Evolutionary conservation across 768 basidiomycete species (phyloP).

Genomic region (Scleroderma bovista): DNA sequence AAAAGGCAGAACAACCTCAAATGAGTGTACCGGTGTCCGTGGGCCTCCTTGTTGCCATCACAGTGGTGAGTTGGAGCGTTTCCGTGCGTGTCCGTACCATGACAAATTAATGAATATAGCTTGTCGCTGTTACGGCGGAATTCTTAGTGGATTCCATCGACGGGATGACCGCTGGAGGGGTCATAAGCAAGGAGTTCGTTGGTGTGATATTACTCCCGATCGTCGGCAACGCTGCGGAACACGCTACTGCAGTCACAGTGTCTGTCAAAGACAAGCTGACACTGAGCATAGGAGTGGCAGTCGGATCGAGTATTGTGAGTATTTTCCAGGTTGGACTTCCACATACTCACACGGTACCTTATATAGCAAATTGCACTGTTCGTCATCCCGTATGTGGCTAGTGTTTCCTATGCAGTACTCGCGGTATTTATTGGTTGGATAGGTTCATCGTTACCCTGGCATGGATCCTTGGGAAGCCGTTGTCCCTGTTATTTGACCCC

Average conservation of each 20-base stretch:
- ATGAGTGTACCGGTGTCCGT: constrained; percentile 54
- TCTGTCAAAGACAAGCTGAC: constrained; percentile 88
- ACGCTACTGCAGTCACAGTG: constrained; percentile 87
- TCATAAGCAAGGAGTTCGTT: constrained; percentile 75
- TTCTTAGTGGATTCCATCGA: constrained; percentile 77
- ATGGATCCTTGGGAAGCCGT: constrained; percentile 76
- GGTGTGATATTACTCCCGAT: constrained; percentile 87
- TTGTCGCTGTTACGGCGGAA: constrained; percentile 54
- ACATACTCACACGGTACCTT: background rate
- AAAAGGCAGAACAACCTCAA: constrained; percentile 39
- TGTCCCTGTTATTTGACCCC: constrained; percentile 82
- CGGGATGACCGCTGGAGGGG: constrained; percentile 53
- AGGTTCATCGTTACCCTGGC: constrained; percentile 72
- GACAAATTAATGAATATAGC: constrained; percentile 24
- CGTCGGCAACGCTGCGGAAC: constrained; percentile 89
- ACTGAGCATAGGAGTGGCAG: constrained; percentile 84
- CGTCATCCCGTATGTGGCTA: constrained; percentile 49
- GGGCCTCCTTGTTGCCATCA: constrained; percentile 49
- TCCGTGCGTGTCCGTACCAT: background rate
- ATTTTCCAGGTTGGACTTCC: background rate
- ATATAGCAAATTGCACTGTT: constrained; percentile 67
- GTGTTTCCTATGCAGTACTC: background rate
- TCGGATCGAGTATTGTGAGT: constrained; percentile 76
- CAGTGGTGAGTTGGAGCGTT: constrained; percentile 44
- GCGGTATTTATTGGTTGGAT: constrained; percentile 9